Conservation (phyloP, 2,329 filamentous ascomycete species). For the Neofusicoccum kwambonambiense region DNA sequence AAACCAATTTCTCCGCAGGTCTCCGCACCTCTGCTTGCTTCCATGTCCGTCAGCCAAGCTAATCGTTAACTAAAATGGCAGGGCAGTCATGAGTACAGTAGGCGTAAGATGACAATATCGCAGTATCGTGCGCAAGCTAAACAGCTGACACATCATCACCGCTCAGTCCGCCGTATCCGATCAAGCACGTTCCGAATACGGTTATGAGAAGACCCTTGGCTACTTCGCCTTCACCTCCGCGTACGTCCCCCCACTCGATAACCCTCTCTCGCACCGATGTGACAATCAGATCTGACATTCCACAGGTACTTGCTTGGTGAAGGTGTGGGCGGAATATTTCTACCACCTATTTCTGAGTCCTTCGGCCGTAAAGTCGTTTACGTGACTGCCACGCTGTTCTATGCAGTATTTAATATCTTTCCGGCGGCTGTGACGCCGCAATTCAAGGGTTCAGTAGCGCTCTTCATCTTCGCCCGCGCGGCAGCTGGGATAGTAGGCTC, state of each 20-base stretch:
- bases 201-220: background rate
- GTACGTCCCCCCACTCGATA: background rate
- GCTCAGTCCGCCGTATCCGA: background rate
- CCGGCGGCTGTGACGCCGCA: background rate
- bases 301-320: slow-evolving; percentile 34
- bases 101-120: background rate
- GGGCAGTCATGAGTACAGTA: slow-evolving; percentile 3
- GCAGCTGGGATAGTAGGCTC: background rate
- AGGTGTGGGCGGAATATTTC: slow-evolving; percentile 33
- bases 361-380: slow-evolving; percentile 41
- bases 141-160: background rate
- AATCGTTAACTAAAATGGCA: background rate
- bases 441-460: background rate
- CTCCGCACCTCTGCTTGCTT: background rate
- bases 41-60: background rate
- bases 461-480: slow-evolving; percentile 3
- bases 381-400: slow-evolving; percentile 30
- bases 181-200: slow-evolving; percentile 1
- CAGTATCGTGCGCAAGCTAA: background rate
- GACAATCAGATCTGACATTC: background rate
- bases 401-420: slow-evolving; percentile 28
- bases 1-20: background rate
- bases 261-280: background rate
- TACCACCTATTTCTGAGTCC: slow-evolving; percentile 39
- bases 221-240: slow-evolving; percentile 10